Evolutionary conservation across 2,329 filamentous ascomycete genomes (phyloP).

Genomic region (Raffaelea ambrosiae): DNA sequence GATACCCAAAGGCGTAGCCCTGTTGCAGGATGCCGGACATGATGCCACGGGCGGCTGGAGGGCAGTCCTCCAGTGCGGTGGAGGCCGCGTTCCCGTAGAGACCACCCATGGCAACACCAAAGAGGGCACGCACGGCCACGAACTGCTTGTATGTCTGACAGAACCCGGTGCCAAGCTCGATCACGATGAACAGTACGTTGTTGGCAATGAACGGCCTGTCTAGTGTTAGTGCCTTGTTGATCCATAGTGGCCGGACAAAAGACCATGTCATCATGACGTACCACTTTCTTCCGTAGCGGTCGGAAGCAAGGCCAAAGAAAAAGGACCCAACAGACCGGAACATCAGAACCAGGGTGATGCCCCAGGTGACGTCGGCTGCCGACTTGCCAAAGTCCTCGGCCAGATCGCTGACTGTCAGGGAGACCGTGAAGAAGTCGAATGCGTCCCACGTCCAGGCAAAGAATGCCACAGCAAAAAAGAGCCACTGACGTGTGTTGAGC

Average conservation of each 20-base stretch:
- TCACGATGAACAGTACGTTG: conserved; percentile 52
- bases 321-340: conserved; percentile 68
- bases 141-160: conserved; percentile 63
- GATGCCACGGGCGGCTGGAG: conserved; percentile 59
- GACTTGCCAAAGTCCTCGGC: conserved; percentile 38
- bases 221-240: too few relatives aligned
- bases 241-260: too few relatives aligned
- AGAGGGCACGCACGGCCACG: conserved; percentile 61
- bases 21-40: conserved; percentile 79
- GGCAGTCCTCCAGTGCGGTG: conserved; percentile 60
- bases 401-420: conserved; percentile 68
- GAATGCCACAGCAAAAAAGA: conserved; percentile 69
- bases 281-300: conserved; percentile 76
- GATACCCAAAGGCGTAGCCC: conserved; percentile 41
- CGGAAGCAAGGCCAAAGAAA: conserved; percentile 66
- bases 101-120: conserved; percentile 74
- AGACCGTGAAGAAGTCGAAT: conserved; percentile 76
- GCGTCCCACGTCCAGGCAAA: conserved; percentile 72
- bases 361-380: conserved; percentile 62
- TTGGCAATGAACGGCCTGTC: conserved; percentile 77
- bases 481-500: conserved; percentile 58
- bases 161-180: conserved; percentile 67
- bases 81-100: conserved; percentile 72
- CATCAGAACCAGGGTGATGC: conserved; percentile 67
- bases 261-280: too few relatives aligned